Conservation (phyloP, 805 yeast genomes). For the Kluyveromyces aestuarii region DNA sequence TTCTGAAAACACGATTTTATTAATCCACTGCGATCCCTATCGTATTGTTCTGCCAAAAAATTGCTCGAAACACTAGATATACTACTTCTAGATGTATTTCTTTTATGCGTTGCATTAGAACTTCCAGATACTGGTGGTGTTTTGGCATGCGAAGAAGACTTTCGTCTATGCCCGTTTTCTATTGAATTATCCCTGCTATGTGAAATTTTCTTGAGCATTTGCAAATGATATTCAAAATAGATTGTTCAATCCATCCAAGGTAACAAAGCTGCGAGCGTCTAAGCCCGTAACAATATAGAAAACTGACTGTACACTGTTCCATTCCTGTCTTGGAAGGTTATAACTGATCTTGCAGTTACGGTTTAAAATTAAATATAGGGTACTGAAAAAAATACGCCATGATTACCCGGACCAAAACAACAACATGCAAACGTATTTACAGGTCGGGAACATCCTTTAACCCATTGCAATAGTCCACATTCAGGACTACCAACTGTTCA, state of each 20-base stretch:
- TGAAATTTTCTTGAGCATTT: slow-evolving; percentile 22
- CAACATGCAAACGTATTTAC: no score
- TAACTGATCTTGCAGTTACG: no score
- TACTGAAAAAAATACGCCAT: no score
- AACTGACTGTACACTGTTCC: not conserved
- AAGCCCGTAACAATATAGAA: not conserved
- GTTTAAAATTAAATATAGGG: no score
- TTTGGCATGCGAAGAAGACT: slow-evolving; percentile 11
- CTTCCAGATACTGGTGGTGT: slow-evolving; percentile 22
- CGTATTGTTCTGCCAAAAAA: slow-evolving; percentile 47
- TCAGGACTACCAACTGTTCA: no score
- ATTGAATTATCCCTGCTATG: slow-evolving; percentile 27
- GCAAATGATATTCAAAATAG: not conserved
- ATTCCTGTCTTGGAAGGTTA: not conserved
- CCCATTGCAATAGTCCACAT: no score
- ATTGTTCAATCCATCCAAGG: not conserved
- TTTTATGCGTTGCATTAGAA: slow-evolving; percentile 17
- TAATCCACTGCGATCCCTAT: slow-evolving; percentile 41
- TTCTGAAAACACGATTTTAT: slow-evolving; percentile 42
- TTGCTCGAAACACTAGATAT: slow-evolving; percentile 24
- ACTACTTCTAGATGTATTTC: slow-evolving; percentile 28
- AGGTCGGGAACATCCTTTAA: no score
- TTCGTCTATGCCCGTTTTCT: slow-evolving; percentile 21
- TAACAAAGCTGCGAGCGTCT: not conserved
- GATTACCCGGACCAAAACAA: no score